Base-by-base conservation (phyloP, 2,329 filamentous ascomycete species). In the Venturiaceae sp. region DNA sequence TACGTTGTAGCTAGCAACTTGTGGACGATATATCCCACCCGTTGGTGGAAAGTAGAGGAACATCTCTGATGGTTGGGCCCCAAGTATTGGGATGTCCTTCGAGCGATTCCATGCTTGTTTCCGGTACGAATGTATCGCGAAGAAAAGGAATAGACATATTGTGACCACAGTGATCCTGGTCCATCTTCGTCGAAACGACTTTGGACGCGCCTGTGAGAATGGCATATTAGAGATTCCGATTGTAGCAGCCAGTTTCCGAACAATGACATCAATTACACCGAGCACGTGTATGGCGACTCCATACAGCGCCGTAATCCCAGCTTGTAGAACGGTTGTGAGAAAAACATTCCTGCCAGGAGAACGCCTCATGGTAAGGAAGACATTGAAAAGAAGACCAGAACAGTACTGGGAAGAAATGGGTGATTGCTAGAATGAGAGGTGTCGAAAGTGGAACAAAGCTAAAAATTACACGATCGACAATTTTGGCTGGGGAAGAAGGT, bases 1-100 rank as follows among this genome's bases (percentile, higher is more conserved):
- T 13, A 59, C 34, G 33, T 63, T 63, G 36, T 60, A 62, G 4
- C 47, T 46, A 19, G 61, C 55, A 8, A 60, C 58, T 28, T 58
- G 37, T 1, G 61, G 60, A 53, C 39, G 58, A 34, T 56, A 58
- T 14, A 54, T 37, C 3, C 39, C 37, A 6, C 60, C 60, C 3
- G 60, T 47, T 2, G 61, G 61, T 16, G 61, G 61, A 30, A 55
- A 63, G 47, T 63, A 63, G 28, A 58, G 50, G n/a, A 52, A 39
- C 28, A 47, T 21, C 13, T 59, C 58, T n/a, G 54, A 50, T 53
- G 30, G 28, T 46, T 11, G 28, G 1, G 19, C 30, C 23, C 39
- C 44, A 41, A 60, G 60, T 46, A 60, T 58, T n/a, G 58, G 60
- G 37, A 57, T 50, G 8, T 56, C n/a, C 14, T 21, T 41, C 23